These are phyloP conservation scores for Globisporangium barbulae DNA, from an alignment of 352 stramenopile genomes.

Conservation along the genomic window DNA sequence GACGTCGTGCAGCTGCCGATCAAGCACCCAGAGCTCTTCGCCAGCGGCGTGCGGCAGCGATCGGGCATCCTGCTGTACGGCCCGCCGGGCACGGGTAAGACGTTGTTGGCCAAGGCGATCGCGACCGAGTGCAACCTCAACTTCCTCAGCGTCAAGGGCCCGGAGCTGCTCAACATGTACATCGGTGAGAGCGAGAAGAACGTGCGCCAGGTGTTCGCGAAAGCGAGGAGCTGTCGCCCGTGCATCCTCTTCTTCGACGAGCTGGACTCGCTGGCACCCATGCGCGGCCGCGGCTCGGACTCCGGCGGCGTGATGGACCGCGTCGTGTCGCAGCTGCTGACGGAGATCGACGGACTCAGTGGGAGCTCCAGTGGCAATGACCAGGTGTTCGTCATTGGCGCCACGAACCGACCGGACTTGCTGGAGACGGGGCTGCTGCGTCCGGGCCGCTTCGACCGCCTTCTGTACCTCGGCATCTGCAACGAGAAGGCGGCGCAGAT, in stretches of 20 bases:
- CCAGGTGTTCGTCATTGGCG: slow-evolving; percentile 95
- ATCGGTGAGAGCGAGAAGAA: slow-evolving; percentile 98
- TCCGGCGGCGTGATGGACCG: slow-evolving; percentile 94
- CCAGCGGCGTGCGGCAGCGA: slow-evolving; percentile 67
- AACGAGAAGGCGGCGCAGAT: slow-evolving; percentile 65
- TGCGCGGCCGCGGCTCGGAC: slow-evolving; percentile 86
- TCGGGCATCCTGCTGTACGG: slow-evolving; percentile 84
- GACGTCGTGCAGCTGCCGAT: slow-evolving; percentile 84
- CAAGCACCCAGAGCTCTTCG: slow-evolving; percentile 82
- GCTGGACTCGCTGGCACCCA: slow-evolving; percentile 86
- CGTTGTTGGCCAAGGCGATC: slow-evolving; percentile 94
- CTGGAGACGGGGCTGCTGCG: slow-evolving; percentile 94
- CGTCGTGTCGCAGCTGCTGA: slow-evolving; percentile 95
- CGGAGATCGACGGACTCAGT: slow-evolving; percentile 91
- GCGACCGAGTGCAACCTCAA: slow-evolving; percentile 95
- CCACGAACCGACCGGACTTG: slow-evolving; percentile 96
- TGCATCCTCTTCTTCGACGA: slow-evolving; percentile 95
- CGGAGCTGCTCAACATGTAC: slow-evolving; percentile 97
- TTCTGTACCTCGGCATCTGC: slow-evolving; percentile 84
- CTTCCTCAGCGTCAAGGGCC: slow-evolving; percentile 96
- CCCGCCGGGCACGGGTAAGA: slow-evolving; percentile 92
- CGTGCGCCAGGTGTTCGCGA: slow-evolving; percentile 93
- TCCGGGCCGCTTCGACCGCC: slow-evolving; percentile 87
- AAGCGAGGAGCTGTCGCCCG: slow-evolving; percentile 69
- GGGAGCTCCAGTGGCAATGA: slow-evolving; percentile 46